A percentile compares a stretch with the other conserved stretches of the same genome.
Conservation (phyloP, 257 asterid genomes). For the Solanum bukasovii region DNA sequence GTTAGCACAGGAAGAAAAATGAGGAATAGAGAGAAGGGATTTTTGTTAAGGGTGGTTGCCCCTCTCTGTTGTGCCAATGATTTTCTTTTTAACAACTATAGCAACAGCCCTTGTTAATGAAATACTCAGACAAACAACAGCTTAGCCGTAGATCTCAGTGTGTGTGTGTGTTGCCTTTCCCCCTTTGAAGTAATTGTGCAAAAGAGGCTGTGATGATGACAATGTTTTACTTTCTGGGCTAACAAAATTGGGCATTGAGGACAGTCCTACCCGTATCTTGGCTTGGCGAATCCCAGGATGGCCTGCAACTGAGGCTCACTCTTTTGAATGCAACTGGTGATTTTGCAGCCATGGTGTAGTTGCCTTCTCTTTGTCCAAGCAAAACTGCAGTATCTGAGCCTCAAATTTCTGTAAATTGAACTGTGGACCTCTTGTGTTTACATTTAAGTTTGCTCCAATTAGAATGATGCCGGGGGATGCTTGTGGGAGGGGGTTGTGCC, state of each 20-base stretch:
- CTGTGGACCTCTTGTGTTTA: background rate
- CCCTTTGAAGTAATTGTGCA: background rate
- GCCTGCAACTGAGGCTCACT: background rate
- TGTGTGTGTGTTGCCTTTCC: background rate
- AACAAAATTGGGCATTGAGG: background rate
- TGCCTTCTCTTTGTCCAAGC: background rate
- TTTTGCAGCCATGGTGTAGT: constrained; percentile 11
- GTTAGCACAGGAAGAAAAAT: background rate
- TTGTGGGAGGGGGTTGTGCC: background rate
- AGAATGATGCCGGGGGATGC: background rate
- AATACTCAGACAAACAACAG: background rate
- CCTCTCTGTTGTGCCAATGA: background rate
- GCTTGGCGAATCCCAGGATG: background rate
- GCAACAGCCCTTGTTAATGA: background rate
- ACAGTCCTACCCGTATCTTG: background rate
- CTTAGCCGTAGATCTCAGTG: background rate
- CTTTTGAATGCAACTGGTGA: constrained; percentile 3
- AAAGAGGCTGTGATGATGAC: background rate
- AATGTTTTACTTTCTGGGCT: background rate
- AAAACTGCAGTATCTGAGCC: background rate
- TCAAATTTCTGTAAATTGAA: background rate
- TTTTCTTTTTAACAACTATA: background rate
- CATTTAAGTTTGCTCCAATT: background rate
- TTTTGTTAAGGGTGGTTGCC: background rate
- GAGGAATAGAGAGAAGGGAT: background rate